Evolutionary conservation across 1,284 basidiomycete genomes (phyloP), one percentile per base, ranked within the genome.

Genomic region (Sporisorium exsertum): DNA sequence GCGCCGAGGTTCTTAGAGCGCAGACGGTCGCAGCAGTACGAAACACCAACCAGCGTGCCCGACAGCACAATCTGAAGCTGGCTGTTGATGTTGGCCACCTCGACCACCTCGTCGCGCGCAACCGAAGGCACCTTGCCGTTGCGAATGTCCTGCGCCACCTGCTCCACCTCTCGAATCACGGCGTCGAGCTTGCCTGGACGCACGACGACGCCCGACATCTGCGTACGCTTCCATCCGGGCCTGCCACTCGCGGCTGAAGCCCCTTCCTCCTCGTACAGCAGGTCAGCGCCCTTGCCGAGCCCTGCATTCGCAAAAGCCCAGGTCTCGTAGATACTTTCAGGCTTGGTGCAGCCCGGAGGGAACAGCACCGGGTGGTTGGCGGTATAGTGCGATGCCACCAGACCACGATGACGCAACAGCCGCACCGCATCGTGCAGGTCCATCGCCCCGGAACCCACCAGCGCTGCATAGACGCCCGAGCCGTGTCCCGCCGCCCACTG

Each of bases 281-380:
- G 43, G 45, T 81, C 79, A n/a, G 79, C 79, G 16, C 80, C 79
- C 35, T 81, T 79, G 24, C 79, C 79, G 47, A 69, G 78, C 1
- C 81, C 81, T 4, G 83, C 79, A 22, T 84, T 85, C 37, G 83
- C 74, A 58, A 84, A 85, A 3, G 80, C 84, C 84, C 84, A 84
- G 13, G 83, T 84, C 61, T 84, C 83, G 64, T 82, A 85, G 27
- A 84, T 66, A 65, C 72, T 83, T 10, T 74, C 79, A 0, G 83
- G 84, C 47, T 66, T 77, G 43, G 66, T 58, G 52, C 83, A 82
- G 22, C 84, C 84, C 8, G 58, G 52, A 0, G 84, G 84, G 61
- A 84, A 85, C 18, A 84, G 74, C 0, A 77, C 69, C 0, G 81
- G 79, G 47, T 83, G 68, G 24, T 78, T 68, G 29, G 54, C 59